Evolutionary conservation across 2,329 filamentous ascomycete species (phyloP), one percentile per base, ranked within the genome.

Genomic region (Aspergillus calidoustus): DNA sequence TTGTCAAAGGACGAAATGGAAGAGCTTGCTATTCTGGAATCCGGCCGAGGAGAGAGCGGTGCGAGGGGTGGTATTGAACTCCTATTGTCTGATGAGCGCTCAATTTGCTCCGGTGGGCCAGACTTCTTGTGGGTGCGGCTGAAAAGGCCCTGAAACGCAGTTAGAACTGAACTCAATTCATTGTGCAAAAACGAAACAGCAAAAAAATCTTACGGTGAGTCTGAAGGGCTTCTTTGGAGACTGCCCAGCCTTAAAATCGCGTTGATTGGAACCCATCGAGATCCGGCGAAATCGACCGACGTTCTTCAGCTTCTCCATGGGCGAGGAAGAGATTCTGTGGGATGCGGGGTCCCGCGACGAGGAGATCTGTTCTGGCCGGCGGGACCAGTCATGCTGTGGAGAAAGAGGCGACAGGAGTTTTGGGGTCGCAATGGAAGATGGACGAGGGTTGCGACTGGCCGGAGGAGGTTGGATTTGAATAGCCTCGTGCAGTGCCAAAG

Each of bases 221-320:
- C 64, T 64, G 44, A 67, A 61, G 2, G 57, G 50, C 28, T 55
- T 64, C 34, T 59, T 65, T 41, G 67, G 67, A n/a, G 63, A 50
- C 34, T 59, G 48, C 30, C 60, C 65, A 25, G 66, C 57, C 28
- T 65, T 65, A 1, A 53, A n/a, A 28, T 61, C 63, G 25, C 69
- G 51, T 19, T 69, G 56, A 61, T 68, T 67, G 28, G 68, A 64
- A 3, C 59, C 59, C 19, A 70, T 64, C 2, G 73, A 75, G 15
- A 66, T 57, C 19, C 72, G 68, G 19, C 71, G 72, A 30, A 70
- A 68, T 44, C 64, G 69, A n/a, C 68, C 64, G 25, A 73, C 69
- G 38, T 59, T 66, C 54, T 72, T 74, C 59, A 74, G 53, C 54
- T 70, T 75, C 25, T 66, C 66, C 61, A 71, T 69, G 47, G 67